Evolutionary conservation across 345 rosid genomes (phyloP), one percentile per base, ranked within the genome.

Genomic region (Boechera retrofracta): DNA sequence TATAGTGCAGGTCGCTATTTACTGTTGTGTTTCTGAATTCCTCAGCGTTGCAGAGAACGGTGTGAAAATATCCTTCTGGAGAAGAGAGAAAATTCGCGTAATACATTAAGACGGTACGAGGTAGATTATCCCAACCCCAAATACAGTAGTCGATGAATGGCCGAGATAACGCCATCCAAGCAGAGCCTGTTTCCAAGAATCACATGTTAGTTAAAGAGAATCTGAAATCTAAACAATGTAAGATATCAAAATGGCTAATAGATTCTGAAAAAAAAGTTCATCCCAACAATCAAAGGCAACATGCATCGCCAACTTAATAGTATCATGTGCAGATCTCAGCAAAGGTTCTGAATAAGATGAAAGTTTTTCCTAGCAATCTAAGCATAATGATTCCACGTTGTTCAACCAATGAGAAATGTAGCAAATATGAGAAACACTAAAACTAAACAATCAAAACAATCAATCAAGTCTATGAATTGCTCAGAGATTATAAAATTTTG

Each of bases 111-210:
- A 86, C 93, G 0, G 85, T 83, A 71, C 99, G 85, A 53, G 99
- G 98, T 53, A 95, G 83, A 80, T 95, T 95, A 83, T 95, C 99
- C 99, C 99, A 95, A 32, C 97, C 98, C 99, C 98, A 91, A 5
- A 95, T 88, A 76, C 91, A 91, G 67, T 96, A 96, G 68, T 96
- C 98, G 9, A 96, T 57, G 69, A 96, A 93, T 57, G 99, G 85
- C 10, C 94, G 89, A 47, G 99, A 89, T 64, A 93, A 90, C 10
- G 83, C 98, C 99, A 96, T 93, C 99, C 99, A 96, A 38, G 99
- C 99, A 80, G 98, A 96, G 57, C 99, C 99, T 96, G 73, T 67
- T 72, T n/a, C 54, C 66, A 65, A 64, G 29, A 67, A 55, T 42
- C 57, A 80, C 6, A 44, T 36, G 4, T 38, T 31, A 64, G 53